phyloP scores from a whole-genome alignment of 345 rosid species.

The Eucalyptus viminalis region DNA sequence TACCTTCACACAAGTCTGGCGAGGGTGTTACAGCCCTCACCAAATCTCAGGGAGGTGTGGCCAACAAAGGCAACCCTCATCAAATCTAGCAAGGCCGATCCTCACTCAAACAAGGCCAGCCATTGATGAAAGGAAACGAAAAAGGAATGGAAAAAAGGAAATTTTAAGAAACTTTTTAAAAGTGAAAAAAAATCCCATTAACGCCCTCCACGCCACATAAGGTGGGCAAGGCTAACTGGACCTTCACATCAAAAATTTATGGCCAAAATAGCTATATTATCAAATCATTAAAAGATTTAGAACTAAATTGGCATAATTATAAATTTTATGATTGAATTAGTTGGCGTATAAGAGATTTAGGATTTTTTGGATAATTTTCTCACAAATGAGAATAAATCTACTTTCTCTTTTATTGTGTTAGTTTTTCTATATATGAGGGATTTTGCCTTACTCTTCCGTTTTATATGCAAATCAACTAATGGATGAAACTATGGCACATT shows the following conservation, averaged over 20 bases:
- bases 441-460: neutral
- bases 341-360: too few species aligned
- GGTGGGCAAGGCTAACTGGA: accelerated
- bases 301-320: too few species aligned
- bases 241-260: neutral
- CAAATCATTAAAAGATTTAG: neutral
- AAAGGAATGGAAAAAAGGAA: neutral
- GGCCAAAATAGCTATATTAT: neutral
- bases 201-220: accelerated
- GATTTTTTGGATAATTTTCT: neutral
- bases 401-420: neutral
- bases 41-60: accelerated
- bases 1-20: neutral
- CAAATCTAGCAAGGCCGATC: neutral
- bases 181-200: neutral
- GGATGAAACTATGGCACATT: neutral
- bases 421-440: neutral
- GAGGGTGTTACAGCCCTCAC: neutral
- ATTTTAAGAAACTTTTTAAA: neutral
- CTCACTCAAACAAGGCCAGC: neutral
- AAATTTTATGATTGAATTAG: accelerated
- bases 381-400: neutral
- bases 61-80: neutral
- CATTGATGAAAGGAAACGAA: neutral
- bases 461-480: neutral